A percentile compares a stretch with the other conserved stretches of the same genome.
These are phyloP conservation scores for Lavandula angustifolia DNA, from an alignment of 257 asterid genomes.

Conservation along the genomic window DNA sequence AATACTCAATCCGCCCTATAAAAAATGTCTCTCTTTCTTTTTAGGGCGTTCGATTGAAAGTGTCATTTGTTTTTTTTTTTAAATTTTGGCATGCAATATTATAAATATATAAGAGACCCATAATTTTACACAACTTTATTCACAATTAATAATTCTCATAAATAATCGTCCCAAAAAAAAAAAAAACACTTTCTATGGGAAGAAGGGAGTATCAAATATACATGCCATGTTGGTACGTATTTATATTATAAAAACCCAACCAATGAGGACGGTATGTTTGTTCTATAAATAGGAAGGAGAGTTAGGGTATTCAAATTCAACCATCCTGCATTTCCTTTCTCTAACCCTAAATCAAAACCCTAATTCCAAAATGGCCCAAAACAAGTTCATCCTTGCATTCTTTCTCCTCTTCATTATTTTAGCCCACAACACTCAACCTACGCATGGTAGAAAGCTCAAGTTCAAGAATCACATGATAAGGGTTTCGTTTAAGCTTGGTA, in stretches of 20 bases:
- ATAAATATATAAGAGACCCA: too few relatives aligned
- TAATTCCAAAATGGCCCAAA: constrained; percentile 36
- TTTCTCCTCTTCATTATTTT: constrained; percentile 39
- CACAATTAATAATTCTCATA: too few relatives aligned
- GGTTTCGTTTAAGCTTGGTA: not conserved
- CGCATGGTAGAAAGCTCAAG: constrained; percentile 34
- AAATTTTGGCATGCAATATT: too few relatives aligned
- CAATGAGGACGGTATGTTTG: constrained; percentile 33
- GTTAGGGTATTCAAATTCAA: constrained; percentile 21
- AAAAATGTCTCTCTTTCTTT: too few relatives aligned
- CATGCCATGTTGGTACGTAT: not conserved
- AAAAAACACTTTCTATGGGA: too few relatives aligned
- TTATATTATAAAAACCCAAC: constrained; percentile 39
- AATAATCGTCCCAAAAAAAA: too few relatives aligned
- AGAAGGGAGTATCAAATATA: too few relatives aligned
- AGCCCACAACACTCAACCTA: constrained; percentile 34
- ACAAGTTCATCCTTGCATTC: constrained; percentile 34
- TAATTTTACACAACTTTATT: too few relatives aligned
- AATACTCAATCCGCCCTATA: too few relatives aligned
- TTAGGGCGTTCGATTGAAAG: too few relatives aligned
- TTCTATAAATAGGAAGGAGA: constrained; percentile 47
- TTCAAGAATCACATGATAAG: not conserved
- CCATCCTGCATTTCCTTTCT: too few relatives aligned
- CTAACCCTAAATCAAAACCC: constrained; percentile 10
- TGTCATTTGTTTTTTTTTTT: too few relatives aligned